These are phyloP conservation scores for Taxillus chinensis DNA, from an alignment of 164 flowering plant genomes.

Conservation along the genomic window DNA sequence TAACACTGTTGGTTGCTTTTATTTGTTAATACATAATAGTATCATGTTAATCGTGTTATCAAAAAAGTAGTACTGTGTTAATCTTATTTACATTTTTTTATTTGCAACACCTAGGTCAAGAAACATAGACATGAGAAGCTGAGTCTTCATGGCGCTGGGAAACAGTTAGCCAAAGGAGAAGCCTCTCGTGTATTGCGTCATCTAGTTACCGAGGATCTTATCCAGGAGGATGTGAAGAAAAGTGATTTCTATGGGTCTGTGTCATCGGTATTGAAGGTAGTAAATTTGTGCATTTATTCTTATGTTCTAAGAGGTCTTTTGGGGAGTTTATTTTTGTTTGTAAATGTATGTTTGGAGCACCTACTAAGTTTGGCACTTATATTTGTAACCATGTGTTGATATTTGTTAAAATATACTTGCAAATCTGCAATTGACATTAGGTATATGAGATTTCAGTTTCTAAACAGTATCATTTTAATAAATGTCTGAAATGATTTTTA, in stretches of 20 bases:
- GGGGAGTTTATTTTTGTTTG: too few species aligned
- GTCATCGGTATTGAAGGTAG: constrained; percentile 78
- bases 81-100: neutral
- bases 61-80: neutral
- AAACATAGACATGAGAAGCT: constrained; percentile 59
- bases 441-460: too few species aligned
- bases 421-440: too few species aligned
- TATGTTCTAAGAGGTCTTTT: neutral
- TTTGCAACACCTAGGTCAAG: constrained; percentile 50
- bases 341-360: too few species aligned
- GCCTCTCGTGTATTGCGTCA: constrained; percentile 78
- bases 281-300: neutral
- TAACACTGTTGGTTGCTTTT: neutral
- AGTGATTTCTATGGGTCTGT: constrained; percentile 89
- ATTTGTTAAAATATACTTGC: too few species aligned
- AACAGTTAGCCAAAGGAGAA: constrained; percentile 68
- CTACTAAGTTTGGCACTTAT: too few species aligned
- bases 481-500: too few species aligned
- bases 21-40: neutral
- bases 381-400: too few species aligned
- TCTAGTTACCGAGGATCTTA: constrained; percentile 78
- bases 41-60: neutral
- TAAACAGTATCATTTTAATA: too few species aligned
- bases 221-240: constrained; percentile 79
- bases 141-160: constrained; percentile 85